Conservation (phyloP, 2,329 filamentous ascomycete genomes). For the Fusarium sp. region DNA sequence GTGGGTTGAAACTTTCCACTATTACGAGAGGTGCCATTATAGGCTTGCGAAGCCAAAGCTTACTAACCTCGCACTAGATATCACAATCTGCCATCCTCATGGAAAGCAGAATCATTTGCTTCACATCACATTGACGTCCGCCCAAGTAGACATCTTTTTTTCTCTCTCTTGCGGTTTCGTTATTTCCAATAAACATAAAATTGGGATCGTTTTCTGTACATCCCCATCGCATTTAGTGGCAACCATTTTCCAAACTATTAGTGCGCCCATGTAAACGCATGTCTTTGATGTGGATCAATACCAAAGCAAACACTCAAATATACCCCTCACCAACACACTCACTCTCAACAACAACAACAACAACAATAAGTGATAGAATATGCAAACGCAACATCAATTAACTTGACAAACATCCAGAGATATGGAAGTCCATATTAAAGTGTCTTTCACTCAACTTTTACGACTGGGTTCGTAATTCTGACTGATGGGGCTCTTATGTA, state of each 20-base stretch:
- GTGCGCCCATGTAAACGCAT: neutral
- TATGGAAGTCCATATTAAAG: neutral
- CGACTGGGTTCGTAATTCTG: neutral
- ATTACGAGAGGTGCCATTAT: too few species aligned
- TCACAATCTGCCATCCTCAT: too few species aligned
- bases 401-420: neutral
- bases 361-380: neutral
- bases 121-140: neutral
- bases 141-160: neutral
- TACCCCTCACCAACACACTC: constrained; percentile 5
- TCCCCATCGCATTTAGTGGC: too few species aligned
- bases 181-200: neutral
- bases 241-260: too few species aligned
- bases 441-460: neutral
- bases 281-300: neutral
- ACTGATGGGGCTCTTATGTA: neutral
- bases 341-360: neutral
- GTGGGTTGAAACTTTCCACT: too few species aligned
- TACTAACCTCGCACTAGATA: too few species aligned
- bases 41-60: too few species aligned
- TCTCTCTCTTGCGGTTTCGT: neutral
- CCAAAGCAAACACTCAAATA: neutral
- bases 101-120: too few species aligned
- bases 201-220: too few species aligned
- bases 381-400: neutral